Conservation (phyloP, 345 rosid species). For the Citrus reticulata region DNA sequence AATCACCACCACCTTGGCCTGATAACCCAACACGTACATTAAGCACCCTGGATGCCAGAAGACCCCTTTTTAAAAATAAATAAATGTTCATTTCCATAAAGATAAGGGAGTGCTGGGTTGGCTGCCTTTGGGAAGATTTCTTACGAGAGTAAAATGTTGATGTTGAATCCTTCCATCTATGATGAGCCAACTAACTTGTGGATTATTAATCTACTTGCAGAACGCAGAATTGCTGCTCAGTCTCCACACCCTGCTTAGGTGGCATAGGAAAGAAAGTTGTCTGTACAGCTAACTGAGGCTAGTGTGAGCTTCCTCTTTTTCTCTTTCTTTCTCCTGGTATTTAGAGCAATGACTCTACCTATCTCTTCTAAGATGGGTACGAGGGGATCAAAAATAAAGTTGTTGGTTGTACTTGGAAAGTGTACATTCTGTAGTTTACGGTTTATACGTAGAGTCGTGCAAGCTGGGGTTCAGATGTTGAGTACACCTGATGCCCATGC, state of each 20-base stretch:
- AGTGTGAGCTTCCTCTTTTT: conserved; percentile 37
- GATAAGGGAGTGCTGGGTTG: neutral
- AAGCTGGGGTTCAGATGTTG: conserved; percentile 34
- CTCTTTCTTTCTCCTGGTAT: conserved; percentile 23
- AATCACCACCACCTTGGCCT: neutral
- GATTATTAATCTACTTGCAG: conserved; percentile 31
- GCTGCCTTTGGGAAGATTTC: neutral
- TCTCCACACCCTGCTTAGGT: conserved; percentile 41
- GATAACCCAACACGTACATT: neutral
- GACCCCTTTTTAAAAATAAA: neutral
- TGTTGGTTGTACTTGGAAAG: conserved; percentile 43
- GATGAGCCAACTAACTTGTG: neutral
- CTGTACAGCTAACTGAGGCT: conserved; percentile 68
- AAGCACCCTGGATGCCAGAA: neutral
- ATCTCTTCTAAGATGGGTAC: conserved; percentile 33
- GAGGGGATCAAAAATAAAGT: conserved; percentile 48
- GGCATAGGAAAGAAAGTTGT: conserved; percentile 38
- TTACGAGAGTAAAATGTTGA: neutral
- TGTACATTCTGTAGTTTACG: conserved; percentile 77
- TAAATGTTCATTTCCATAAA: too few relatives aligned
- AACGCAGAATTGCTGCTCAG: conserved; percentile 63
- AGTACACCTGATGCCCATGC: conserved; percentile 18
- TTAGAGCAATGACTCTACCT: conserved; percentile 23
- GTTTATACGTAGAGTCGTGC: conserved; percentile 49
- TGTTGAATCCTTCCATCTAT: neutral